These are phyloP conservation scores for Schizochytrium sp. DNA, from an alignment of 108 stramenopile genomes.

Conservation along the genomic window DNA sequence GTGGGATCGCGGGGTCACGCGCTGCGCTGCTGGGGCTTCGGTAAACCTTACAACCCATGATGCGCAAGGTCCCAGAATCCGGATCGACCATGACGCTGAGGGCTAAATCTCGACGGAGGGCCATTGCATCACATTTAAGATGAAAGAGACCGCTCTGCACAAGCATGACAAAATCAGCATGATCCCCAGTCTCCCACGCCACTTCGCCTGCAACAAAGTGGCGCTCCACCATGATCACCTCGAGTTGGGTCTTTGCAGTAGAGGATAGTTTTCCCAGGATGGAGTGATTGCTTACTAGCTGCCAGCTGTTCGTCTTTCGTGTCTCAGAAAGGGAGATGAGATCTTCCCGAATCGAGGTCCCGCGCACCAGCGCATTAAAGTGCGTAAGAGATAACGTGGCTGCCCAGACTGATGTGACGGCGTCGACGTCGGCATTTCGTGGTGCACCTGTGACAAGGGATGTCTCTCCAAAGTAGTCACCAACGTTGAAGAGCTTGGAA, in stretches of 20 bases:
- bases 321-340: not conserved
- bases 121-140: not conserved
- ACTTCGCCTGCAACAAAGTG: not conserved
- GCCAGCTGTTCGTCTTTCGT: conserved; percentile 8
- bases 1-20: not conserved
- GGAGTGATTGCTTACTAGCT: not conserved
- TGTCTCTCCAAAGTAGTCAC: not conserved
- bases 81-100: not conserved
- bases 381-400: not conserved
- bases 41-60: not conserved
- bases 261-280: not conserved
- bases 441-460: not conserved
- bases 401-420: not conserved
- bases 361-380: not conserved
- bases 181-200: not conserved
- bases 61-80: not conserved
- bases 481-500: not conserved
- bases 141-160: not conserved
- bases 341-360: not conserved
- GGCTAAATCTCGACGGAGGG: not conserved
- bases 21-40: not conserved
- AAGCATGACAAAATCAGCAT: not conserved
- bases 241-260: conserved; percentile 4
- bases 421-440: not conserved
- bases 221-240: not conserved